A percentile compares a stretch with the other conserved stretches of the same genome.
These are phyloP conservation scores for Zoysia japonica DNA, from an alignment of 176 grass and related monocot genomes.

Conservation along the genomic window DNA sequence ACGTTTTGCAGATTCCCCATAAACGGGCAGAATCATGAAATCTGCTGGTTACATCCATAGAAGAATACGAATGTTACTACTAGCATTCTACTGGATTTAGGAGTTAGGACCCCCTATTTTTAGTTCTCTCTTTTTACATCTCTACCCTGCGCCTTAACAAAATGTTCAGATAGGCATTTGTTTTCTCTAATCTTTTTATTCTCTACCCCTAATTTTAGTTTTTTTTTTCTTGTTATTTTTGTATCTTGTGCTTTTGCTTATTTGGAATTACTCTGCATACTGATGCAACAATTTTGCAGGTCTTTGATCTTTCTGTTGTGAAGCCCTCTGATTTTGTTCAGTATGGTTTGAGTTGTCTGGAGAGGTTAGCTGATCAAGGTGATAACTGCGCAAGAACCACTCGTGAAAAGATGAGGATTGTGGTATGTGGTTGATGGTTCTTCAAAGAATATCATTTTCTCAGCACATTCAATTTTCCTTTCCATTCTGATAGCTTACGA, in stretches of 20 bases:
- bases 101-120: not conserved
- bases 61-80: too few relatives aligned
- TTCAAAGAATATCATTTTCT: not conserved
- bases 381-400: conserved; percentile 60
- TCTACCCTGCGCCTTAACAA: not conserved
- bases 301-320: conserved; percentile 82
- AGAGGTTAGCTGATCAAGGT: conserved; percentile 77
- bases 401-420: conserved; percentile 80
- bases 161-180: too few relatives aligned
- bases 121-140: not conserved
- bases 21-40: not conserved
- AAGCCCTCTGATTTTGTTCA: conserved; percentile 87
- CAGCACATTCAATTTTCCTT: not conserved
- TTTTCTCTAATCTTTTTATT: too few relatives aligned
- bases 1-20: not conserved
- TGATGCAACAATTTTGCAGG: conserved; percentile 48
- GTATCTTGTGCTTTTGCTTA: conserved; percentile 12
- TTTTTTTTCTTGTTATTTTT: not conserved
- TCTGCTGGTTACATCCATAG: not conserved
- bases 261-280: not conserved
- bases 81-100: too few relatives aligned
- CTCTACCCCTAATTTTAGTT: not conserved
- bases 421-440: conserved; percentile 59
- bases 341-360: conserved; percentile 89
- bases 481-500: not conserved